Base-by-base conservation (phyloP, 306 rosid genomes). In the Cucurbita argyrosperma region DNA sequence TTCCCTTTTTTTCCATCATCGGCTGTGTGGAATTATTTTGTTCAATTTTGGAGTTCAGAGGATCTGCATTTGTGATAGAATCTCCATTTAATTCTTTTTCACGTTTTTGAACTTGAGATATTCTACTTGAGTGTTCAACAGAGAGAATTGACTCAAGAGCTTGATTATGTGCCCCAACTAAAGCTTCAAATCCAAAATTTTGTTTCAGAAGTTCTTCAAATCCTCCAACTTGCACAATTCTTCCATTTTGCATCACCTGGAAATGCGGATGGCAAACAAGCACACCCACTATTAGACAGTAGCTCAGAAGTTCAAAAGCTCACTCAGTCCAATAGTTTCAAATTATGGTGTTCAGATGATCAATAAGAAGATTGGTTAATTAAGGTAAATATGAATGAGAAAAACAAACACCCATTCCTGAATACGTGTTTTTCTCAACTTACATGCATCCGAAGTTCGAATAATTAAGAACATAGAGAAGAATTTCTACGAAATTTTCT, bases 211-310 rank as follows among this genome's bases (percentile, higher is more conserved):
- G 96, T 63, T 93, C 88, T 68, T 89, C 87, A 47, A 90, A 93
- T 53, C 79, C 84, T 78, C 98, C 98, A 12, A 89, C 89, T 82
- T 93, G 96, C 76, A 87, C 80, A 11, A 93, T 89, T 81, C 75
- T 86, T 75, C 98, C 97, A 84, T 90, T 87, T 83, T 93, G 90
- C 97, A 93, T 89, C 80, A 93, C 95, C 98, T 93, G 84, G 56
- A 53, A 75, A 66, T 43, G 45, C 56, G 38, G 0, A 56, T 46
- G 4, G 35, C 45, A 21, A 74, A 74, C 9, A 58, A 30, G 13
- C 57, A 74, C 77, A 45, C 47, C 5, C 21, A 19, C 5, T 66
- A 19, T 68, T 38, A 16, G 30, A 18, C 51, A 38, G 56, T 0
- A 23, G 7, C 42, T 45, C 16, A 68, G 21, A 68, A 43, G 21